A percentile compares a stretch with the other conserved stretches of the same genome.
These are phyloP conservation scores for Backusella parvicylindrica DNA, from an alignment of 192 early-diverging fungal genomes.

Conservation along the genomic window DNA sequence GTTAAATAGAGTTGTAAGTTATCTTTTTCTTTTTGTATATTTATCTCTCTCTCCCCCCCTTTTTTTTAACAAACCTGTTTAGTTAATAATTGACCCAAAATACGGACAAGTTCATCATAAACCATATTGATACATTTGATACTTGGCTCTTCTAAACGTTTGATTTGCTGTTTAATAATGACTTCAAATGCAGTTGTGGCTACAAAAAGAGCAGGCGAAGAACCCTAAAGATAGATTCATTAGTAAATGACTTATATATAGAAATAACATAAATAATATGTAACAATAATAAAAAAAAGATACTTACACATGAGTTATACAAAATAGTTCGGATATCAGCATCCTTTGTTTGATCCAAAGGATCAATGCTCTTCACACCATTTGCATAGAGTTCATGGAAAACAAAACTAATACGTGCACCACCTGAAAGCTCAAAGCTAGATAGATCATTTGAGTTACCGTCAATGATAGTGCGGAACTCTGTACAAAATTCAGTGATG, in stretches of 20 bases:
- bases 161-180: slow-evolving; percentile 99
- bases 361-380: slow-evolving; percentile 93
- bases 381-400: slow-evolving; percentile 96
- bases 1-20: too few relatives aligned
- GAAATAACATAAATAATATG: too few relatives aligned
- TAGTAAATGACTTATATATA: too few relatives aligned
- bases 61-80: slow-evolving; percentile 60
- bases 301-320: slow-evolving; percentile 91
- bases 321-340: slow-evolving; percentile 97
- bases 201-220: slow-evolving; percentile 97
- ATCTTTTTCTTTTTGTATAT: neutral
- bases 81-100: slow-evolving; percentile 86
- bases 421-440: slow-evolving; percentile 92
- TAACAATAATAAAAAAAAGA: neutral
- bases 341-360: slow-evolving; percentile 99
- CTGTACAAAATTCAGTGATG: slow-evolving; percentile 98
- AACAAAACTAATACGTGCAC: slow-evolving; percentile 98
- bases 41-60: neutral
- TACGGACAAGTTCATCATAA: slow-evolving; percentile 98
- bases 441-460: slow-evolving; percentile 96
- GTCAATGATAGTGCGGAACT: slow-evolving; percentile 94
- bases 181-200: slow-evolving; percentile 97
- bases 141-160: slow-evolving; percentile 95
- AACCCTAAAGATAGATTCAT: slow-evolving; percentile 61
- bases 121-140: slow-evolving; percentile 94